Evolutionary conservation across 176 grass and related monocot genomes (phyloP).

Genomic region (Carex littledalei): DNA sequence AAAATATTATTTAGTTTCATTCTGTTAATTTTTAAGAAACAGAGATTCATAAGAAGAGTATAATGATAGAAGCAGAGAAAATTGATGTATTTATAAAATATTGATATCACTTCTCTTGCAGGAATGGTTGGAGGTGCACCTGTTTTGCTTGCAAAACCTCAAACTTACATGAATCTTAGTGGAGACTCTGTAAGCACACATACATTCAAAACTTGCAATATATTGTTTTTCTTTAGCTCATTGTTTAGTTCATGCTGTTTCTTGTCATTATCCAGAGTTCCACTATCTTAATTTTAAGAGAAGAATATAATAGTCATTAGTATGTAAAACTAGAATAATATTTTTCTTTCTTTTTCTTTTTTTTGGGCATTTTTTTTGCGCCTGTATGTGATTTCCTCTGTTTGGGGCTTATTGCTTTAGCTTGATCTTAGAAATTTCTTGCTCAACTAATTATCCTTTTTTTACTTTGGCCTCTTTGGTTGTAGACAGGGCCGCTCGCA

Average conservation of each 20-base stretch:
- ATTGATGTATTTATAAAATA: background rate
- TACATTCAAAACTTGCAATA: too few relatives aligned
- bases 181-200: conserved; percentile 70
- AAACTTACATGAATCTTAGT: conserved; percentile 94
- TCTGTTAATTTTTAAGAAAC: background rate
- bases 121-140: conserved; percentile 59
- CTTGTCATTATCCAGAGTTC: background rate
- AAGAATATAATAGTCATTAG: background rate
- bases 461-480: conserved; percentile 19
- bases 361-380: background rate
- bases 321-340: background rate
- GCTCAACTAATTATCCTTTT: background rate
- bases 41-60: background rate
- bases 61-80: background rate
- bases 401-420: background rate
- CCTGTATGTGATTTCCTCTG: background rate
- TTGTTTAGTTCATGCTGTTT: background rate
- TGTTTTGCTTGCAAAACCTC: conserved; percentile 71
- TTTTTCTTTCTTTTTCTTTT: background rate
- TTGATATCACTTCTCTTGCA: conserved; percentile 31
- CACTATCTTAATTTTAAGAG: background rate
- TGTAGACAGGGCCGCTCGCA: conserved; percentile 72
- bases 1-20: background rate
- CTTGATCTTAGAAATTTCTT: background rate
- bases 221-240: background rate